Percentiles rank a stretch among this genome's conserved stretches.
Conservation (phyloP, 2,329 filamentous ascomycete species). For the Colletotrichum orbiculare region DNA sequence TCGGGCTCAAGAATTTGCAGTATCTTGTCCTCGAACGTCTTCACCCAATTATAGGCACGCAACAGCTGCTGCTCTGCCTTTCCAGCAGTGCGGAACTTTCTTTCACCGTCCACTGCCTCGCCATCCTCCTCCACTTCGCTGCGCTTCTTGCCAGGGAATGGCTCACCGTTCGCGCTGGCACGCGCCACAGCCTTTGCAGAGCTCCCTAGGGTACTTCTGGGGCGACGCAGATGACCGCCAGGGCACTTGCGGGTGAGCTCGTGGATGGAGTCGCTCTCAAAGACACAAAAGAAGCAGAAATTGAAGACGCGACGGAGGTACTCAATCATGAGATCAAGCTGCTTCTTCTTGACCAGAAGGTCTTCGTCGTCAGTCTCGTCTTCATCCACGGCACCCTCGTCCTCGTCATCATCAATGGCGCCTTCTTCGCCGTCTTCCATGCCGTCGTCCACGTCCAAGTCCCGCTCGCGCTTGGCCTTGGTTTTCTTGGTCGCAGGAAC, state of each 20-base stretch:
- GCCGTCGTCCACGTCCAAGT: conserved; percentile 69
- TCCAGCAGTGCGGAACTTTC: conserved; percentile 75
- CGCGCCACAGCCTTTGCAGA: conserved; percentile 84
- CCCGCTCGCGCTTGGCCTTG: conserved; percentile 70
- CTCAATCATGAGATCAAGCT: conserved; percentile 93
- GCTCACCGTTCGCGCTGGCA: conserved; percentile 83
- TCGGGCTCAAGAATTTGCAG: conserved; percentile 92
- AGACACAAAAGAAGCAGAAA: conserved; percentile 99
- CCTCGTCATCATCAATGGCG: conserved; percentile 81
- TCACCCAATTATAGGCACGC: conserved; percentile 98
- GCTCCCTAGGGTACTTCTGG: conserved; percentile 81
- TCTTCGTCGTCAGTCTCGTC: conserved; percentile 91
- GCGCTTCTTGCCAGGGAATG: conserved; percentile 86
- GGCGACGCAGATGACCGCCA: conserved; percentile 94
- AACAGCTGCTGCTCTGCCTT: conserved; percentile 94
- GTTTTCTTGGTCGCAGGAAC: conserved; percentile 59
- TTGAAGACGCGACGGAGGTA: conserved; percentile 97
- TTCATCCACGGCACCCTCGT: conserved; percentile 81
- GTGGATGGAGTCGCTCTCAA: conserved; percentile 96
- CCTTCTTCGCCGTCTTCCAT: conserved; percentile 73
- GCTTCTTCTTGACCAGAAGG: conserved; percentile 92
- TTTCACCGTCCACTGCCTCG: conserved; percentile 74
- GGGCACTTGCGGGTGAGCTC: conserved; percentile 96
- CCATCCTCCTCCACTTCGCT: conserved; percentile 72
- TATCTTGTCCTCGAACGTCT: conserved; percentile 97